Conservation (phyloP, 176 grass and related monocot species). For the Cymbopogon citratus region DNA sequence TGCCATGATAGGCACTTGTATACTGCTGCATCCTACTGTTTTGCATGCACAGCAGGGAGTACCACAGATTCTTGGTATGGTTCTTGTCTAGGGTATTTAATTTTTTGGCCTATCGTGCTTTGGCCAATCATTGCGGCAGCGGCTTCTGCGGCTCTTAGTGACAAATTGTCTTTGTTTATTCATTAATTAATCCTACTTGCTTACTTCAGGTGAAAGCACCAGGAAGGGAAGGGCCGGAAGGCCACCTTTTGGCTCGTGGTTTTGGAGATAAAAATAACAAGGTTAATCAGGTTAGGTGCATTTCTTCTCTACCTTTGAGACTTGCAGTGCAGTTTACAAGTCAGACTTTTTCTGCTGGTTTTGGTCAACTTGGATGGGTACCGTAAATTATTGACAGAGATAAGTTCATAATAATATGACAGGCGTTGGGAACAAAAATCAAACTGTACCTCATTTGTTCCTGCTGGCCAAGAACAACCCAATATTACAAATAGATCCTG, state of each 20-base stretch:
- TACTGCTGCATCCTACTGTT: neutral
- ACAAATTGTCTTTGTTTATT: neutral
- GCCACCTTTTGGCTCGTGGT: neutral
- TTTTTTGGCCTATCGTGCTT: neutral
- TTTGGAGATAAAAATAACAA: neutral
- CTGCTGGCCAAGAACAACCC: neutral
- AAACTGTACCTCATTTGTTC: neutral
- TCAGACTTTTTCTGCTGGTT: neutral
- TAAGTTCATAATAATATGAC: neutral
- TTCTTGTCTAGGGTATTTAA: neutral
- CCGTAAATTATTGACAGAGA: neutral
- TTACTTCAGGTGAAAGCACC: constrained; percentile 37
- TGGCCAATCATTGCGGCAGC: constrained; percentile 6
- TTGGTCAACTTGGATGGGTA: neutral
- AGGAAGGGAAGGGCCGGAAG: neutral
- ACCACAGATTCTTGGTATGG: neutral
- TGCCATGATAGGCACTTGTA: neutral
- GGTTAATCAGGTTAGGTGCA: neutral
- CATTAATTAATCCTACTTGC: neutral
- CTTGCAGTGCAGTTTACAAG: neutral
- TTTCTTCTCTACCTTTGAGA: neutral
- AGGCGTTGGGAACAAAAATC: neutral
- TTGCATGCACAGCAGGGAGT: neutral
- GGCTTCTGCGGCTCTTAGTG: neutral
- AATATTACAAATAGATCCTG: neutral